A percentile compares a stretch with the other conserved stretches of the same genome.
Conservation (phyloP, 2,329 filamentous ascomycete species). For the Phialemoniopsis sp. region DNA sequence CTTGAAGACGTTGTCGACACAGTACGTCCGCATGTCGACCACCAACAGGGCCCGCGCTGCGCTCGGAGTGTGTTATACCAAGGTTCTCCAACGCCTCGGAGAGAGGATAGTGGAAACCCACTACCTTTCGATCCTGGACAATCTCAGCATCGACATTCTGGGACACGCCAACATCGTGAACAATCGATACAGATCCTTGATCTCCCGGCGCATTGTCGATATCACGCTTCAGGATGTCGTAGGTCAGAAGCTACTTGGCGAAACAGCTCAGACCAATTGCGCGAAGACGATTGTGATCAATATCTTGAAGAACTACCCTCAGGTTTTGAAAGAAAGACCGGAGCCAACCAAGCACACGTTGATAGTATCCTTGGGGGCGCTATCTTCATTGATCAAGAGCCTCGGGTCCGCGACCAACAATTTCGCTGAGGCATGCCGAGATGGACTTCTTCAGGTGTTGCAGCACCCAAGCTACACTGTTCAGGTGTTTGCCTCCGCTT, state of each 20-base stretch:
- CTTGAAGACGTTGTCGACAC: constrained; percentile 70
- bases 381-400: constrained; percentile 72
- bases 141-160: constrained; percentile 76
- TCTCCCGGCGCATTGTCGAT: constrained; percentile 79
- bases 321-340: constrained; percentile 77
- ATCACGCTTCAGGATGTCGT: constrained; percentile 81
- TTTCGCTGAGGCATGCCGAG: constrained; percentile 79
- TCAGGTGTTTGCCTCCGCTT: constrained; percentile 83
- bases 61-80: constrained; percentile 82
- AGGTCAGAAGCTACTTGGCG: constrained; percentile 76
- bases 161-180: constrained; percentile 71
- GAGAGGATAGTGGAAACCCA: constrained; percentile 79
- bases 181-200: constrained; percentile 83
- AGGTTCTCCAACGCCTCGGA: constrained; percentile 72
- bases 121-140: constrained; percentile 77
- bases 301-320: constrained; percentile 90
- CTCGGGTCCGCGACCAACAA: constrained; percentile 78
- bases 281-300: constrained; percentile 81
- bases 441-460: constrained; percentile 82
- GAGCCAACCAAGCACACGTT: constrained; percentile 87
- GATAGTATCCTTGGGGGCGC: constrained; percentile 71
- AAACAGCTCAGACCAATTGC: constrained; percentile 81
- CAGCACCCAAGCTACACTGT: constrained; percentile 96
- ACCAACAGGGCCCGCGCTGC: constrained; percentile 78
- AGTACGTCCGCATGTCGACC: constrained; percentile 76